A percentile compares a stretch with the other conserved stretches of the same genome.
These are phyloP conservation scores for Nitzschia sp. DNA, from an alignment of 108 stramenopile genomes.

Conservation along the genomic window DNA sequence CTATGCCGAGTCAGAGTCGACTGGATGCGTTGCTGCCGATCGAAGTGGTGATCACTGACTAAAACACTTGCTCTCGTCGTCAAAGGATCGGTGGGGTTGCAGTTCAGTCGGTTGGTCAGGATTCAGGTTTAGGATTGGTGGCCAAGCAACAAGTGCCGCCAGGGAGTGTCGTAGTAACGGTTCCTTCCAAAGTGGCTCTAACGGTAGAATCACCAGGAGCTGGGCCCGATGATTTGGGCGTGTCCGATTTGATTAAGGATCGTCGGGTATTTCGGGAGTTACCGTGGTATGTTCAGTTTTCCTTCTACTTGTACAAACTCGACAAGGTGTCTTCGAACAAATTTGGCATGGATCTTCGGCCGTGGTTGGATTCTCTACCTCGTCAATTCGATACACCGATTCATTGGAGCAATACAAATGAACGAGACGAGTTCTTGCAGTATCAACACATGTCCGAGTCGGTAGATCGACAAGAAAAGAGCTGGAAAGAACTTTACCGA, in stretches of 20 bases:
- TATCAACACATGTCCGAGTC: conserved; percentile 67
- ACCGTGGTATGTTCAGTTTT: conserved; percentile 61
- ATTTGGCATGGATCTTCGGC: conserved; percentile 35
- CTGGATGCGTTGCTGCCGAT: too few species aligned
- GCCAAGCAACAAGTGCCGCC: conserved; percentile 43
- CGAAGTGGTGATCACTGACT: too few species aligned
- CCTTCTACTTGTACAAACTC: conserved; percentile 47
- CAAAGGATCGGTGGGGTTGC: conserved; percentile 20
- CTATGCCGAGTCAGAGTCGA: too few species aligned
- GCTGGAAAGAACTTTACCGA: conserved; percentile 55
- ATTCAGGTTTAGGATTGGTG: conserved; percentile 65
- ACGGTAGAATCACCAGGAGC: conserved; percentile 64
- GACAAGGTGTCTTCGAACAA: conserved; percentile 37
- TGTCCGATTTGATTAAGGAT: conserved; percentile 20
- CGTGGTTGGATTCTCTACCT: conserved; percentile 82
- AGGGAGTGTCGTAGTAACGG: conserved; percentile 55
- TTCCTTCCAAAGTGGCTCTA: conserved; percentile 65
- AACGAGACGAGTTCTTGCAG: conserved; percentile 56
- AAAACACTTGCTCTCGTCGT: neutral
- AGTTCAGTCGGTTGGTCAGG: conserved; percentile 22
- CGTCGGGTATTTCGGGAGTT: conserved; percentile 23
- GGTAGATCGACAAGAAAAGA: conserved; percentile 63
- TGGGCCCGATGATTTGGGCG: conserved; percentile 43
- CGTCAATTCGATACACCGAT: conserved; percentile 77
- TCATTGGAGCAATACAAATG: conserved; percentile 57